Percentiles rank a stretch among this genome's conserved stretches.
phyloP scores from a whole-genome alignment of 1,284 basidiomycete species.

The Trametes sp. region DNA sequence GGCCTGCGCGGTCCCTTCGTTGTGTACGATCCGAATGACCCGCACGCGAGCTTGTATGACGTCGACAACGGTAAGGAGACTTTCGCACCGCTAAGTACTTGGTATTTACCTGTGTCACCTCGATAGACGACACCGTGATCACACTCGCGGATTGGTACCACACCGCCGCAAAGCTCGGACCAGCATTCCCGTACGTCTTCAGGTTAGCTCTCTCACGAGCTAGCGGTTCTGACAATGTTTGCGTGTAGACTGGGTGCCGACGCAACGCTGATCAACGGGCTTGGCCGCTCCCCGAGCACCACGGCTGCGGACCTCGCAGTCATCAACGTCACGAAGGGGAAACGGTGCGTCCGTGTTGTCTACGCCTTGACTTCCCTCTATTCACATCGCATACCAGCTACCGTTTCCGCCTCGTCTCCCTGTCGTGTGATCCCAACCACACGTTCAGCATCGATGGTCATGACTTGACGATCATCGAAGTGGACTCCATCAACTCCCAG shows the following conservation, averaged over 20 bases:
- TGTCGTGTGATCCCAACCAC: constrained; percentile 45
- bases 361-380: no score
- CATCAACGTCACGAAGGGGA: constrained; percentile 40
- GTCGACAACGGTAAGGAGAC: constrained; percentile 47
- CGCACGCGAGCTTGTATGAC: constrained; percentile 47
- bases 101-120: background rate
- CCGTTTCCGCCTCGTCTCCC: constrained; percentile 57
- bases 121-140: constrained; percentile 36
- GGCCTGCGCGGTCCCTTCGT: constrained; percentile 44
- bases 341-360: constrained; percentile 38
- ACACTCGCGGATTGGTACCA: constrained; percentile 40
- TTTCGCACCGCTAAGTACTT: background rate
- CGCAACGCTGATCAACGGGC: constrained; percentile 60
- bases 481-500: constrained; percentile 42
- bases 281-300: constrained; percentile 43
- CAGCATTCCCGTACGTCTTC: constrained; percentile 30
- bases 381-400: constrained; percentile 34
- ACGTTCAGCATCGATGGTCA: constrained; percentile 47
- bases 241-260: constrained; percentile 22
- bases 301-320: constrained; percentile 40
- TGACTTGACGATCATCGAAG: constrained; percentile 46
- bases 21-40: constrained; percentile 53
- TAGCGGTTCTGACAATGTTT: background rate
- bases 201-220: background rate
- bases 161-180: constrained; percentile 29